Base-by-base conservation (phyloP, 2,329 filamentous ascomycete species). In the Cladosporium sp. region DNA sequence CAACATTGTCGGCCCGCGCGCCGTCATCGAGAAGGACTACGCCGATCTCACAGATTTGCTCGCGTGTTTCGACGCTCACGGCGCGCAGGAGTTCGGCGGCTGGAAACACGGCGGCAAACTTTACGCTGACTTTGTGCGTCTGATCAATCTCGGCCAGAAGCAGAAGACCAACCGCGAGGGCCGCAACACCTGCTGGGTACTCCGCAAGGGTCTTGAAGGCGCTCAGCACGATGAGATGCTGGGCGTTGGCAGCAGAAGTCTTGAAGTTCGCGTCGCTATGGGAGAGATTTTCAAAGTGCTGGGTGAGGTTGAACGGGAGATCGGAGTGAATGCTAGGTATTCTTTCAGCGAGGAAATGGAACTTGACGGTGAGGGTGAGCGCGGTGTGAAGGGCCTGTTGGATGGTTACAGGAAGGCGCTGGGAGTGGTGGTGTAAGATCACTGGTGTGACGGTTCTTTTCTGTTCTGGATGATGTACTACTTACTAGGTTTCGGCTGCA, bases 21-120 rank as follows among this genome's bases (percentile, higher is more conserved):
- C 90, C 11, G 83, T 99, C 63, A 88, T 99, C 61, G 88, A 90
- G 69, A 86, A 88, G 43, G 88, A 97, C 71, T 93, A 90, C 67
- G 81, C 83, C 19, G 82, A 81, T 1, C 78, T 97, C 1, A 82
- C 84, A 40, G 78, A 82, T 34, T 79, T 97, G 39, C 82, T 97
- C 38, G 79, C 80, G 17, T 85, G 87, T 60, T 96, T 99, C 68
- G 73, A 78, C 6, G 76, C 86, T 54, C 80, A 80, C 1, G 84
- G 82, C 49, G 65, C 59, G 49, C 61, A 59, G 22, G 60, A 52
- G 37, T 65, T 96, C 34, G 75, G 82, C 11, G 86, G 88, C 55
- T 97, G 94, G 94, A 78, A 85, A 9, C 75, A 84, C 17, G 92
- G 92, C 28, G 93, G 91, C 4, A 86, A 88, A 64, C 84, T 97